These are phyloP conservation scores for Melaleuca quinquenervia DNA, from an alignment of 345 rosid genomes.

Conservation along the genomic window DNA sequence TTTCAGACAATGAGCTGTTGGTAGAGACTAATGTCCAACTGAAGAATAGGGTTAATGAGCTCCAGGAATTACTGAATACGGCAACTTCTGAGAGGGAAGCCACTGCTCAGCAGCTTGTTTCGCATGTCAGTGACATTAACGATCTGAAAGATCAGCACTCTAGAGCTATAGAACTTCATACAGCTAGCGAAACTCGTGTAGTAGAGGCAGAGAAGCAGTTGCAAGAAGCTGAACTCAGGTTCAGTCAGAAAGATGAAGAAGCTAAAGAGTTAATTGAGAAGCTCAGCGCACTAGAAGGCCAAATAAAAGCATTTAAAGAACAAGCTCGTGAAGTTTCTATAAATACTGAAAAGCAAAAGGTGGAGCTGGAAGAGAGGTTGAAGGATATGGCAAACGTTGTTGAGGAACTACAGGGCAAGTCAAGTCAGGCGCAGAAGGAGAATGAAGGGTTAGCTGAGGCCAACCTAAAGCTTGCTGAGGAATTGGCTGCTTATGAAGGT, in stretches of 20 bases:
- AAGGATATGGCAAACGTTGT: constrained; percentile 48
- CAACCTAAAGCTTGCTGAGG: constrained; percentile 66
- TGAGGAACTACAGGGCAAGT: constrained; percentile 54
- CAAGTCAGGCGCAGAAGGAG: constrained; percentile 54
- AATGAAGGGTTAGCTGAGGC: constrained; percentile 65
- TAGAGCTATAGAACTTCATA: constrained; percentile 38
- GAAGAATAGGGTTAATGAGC: constrained; percentile 63
- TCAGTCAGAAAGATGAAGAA: constrained; percentile 43
- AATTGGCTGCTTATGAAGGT: constrained; percentile 53
- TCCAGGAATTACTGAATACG: constrained; percentile 49
- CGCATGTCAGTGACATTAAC: constrained; percentile 26
- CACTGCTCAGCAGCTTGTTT: constrained; percentile 38
- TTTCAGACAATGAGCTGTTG: constrained; percentile 54
- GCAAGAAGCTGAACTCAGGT: constrained; percentile 44
- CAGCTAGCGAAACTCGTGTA: constrained; percentile 28
- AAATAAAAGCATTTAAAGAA: constrained; percentile 42
- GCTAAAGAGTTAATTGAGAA: constrained; percentile 48
- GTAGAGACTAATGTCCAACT: constrained; percentile 75
- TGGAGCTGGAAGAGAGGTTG: constrained; percentile 64
- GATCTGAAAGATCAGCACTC: constrained; percentile 50
- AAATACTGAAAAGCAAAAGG: constrained; percentile 35
- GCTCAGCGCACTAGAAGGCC: constrained; percentile 41
- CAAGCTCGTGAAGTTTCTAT: constrained; percentile 46
- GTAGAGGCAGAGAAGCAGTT: constrained; percentile 27
- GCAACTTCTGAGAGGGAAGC: constrained; percentile 61